Evolutionary conservation across 352 stramenopile genomes (phyloP).

Genomic region (Halophytophthora batemanensis): DNA sequence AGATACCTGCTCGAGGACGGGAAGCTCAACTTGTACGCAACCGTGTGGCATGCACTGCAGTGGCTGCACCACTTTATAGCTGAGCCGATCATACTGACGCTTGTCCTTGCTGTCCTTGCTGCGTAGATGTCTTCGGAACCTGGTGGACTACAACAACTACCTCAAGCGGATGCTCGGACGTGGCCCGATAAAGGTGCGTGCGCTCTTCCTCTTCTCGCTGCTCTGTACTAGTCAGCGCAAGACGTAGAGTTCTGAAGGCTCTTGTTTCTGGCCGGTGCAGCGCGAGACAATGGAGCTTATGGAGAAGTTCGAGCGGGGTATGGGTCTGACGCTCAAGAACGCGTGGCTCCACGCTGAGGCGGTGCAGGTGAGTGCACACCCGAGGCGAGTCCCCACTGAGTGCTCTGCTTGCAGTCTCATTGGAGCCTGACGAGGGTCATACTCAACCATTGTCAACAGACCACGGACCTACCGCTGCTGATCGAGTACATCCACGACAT

Average conservation of each 20-base stretch:
- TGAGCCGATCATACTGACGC: too few species aligned
- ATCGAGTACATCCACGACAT: constrained; percentile 88
- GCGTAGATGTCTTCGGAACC: constrained; percentile 70
- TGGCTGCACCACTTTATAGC: too few species aligned
- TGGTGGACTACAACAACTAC: constrained; percentile 82
- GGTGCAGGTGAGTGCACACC: constrained; percentile 56
- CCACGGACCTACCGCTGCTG: constrained; percentile 86
- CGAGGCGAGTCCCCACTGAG: too few species aligned
- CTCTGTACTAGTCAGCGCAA: too few species aligned
- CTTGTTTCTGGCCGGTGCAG: constrained; percentile 15
- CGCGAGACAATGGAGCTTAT: constrained; percentile 63
- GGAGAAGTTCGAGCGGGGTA: constrained; percentile 86
- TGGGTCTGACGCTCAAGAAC: constrained; percentile 88
- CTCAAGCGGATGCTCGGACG: constrained; percentile 64
- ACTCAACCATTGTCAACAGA: constrained; percentile 31
- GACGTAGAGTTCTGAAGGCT: neutral
- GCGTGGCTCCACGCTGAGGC: constrained; percentile 89
- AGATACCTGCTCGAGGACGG: constrained; percentile 90
- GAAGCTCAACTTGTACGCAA: constrained; percentile 86
- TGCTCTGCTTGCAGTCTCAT: too few species aligned
- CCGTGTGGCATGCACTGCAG: neutral
- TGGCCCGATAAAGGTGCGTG: constrained; percentile 55
- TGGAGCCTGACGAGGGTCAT: too few species aligned
- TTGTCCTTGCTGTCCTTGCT: neutral
- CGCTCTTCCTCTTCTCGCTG: too few species aligned